These are phyloP conservation scores for Combretum micranthum DNA, from an alignment of 345 rosid genomes.

Conservation along the genomic window DNA sequence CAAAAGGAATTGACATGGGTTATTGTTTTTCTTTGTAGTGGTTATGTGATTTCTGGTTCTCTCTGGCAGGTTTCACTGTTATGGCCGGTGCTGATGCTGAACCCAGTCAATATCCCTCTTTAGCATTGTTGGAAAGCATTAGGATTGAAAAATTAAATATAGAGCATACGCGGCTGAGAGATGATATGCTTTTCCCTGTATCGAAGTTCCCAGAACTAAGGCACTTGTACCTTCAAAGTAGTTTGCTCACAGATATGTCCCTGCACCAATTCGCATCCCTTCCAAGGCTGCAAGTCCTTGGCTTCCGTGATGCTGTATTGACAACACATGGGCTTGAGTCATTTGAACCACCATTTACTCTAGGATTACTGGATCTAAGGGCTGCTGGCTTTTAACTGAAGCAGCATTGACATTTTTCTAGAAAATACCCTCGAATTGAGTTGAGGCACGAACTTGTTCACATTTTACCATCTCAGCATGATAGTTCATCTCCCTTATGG, in stretches of 20 bases:
- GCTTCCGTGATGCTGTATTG: conserved; percentile 58
- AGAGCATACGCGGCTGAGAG: conserved; percentile 60
- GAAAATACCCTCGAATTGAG: conserved; percentile 44
- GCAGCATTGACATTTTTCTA: conserved; percentile 39
- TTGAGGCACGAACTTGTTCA: conserved; percentile 44
- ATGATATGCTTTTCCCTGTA: conserved; percentile 46
- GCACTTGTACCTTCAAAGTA: conserved; percentile 48
- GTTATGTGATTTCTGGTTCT: conserved; percentile 7
- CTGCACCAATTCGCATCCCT: conserved; percentile 54
- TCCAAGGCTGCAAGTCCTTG: conserved; percentile 42
- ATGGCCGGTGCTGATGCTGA: conserved; percentile 26
- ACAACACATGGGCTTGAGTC: conserved; percentile 53
- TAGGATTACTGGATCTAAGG: conserved; percentile 64
- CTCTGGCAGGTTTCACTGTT: conserved; percentile 41
- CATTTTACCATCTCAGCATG: conserved; percentile 20
- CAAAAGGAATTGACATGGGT: no score
- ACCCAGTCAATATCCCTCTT: conserved; percentile 24
- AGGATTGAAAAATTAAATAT: conserved; percentile 52
- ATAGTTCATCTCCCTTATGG: conserved; percentile 19
- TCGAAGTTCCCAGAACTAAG: conserved; percentile 37
- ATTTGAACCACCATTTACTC: conserved; percentile 45
- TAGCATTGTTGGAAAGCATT: conserved; percentile 46
- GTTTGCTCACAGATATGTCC: conserved; percentile 61
- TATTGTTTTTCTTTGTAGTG: neutral
- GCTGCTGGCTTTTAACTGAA: conserved; percentile 82